These are phyloP conservation scores for Puya raimondii DNA, from an alignment of 176 grass and related monocot genomes.

Conservation along the genomic window DNA sequence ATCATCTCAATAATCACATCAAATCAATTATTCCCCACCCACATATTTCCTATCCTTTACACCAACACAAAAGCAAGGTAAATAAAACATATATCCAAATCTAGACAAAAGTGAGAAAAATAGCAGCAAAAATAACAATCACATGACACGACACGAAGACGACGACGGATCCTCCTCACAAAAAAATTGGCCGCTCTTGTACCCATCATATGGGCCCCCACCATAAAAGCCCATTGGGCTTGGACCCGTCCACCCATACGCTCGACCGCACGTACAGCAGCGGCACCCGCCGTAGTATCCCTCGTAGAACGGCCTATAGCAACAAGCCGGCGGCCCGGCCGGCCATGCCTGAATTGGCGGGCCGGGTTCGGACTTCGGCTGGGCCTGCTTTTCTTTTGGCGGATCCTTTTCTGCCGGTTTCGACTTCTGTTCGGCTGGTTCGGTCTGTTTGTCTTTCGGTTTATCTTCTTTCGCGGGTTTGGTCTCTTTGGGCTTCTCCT, in stretches of 20 bases:
- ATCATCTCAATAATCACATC: background rate
- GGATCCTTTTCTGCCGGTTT: background rate
- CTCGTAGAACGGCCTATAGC: conserved; percentile 24
- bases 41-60: background rate
- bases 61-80: background rate
- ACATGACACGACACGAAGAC: conserved; percentile 28
- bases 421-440: background rate
- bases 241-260: conserved; percentile 7
- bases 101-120: background rate
- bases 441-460: conserved; percentile 15
- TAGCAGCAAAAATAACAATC: background rate
- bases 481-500: conserved; percentile 25
- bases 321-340: conserved; percentile 14
- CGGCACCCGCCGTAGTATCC: conserved; percentile 18
- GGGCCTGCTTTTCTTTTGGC: conserved; percentile 7
- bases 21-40: background rate
- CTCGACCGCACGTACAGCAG: conserved; percentile 28
- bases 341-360: conserved; percentile 8
- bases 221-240: conserved; percentile 10
- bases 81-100: background rate
- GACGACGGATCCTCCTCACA: conserved; percentile 26
- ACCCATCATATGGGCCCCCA: background rate
- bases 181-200: conserved; percentile 17
- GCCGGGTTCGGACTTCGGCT: conserved; percentile 3
- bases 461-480: conserved; percentile 15